phyloP scores from a whole-genome alignment of 129 eudicot species.

The Escallonia herrerae region DNA sequence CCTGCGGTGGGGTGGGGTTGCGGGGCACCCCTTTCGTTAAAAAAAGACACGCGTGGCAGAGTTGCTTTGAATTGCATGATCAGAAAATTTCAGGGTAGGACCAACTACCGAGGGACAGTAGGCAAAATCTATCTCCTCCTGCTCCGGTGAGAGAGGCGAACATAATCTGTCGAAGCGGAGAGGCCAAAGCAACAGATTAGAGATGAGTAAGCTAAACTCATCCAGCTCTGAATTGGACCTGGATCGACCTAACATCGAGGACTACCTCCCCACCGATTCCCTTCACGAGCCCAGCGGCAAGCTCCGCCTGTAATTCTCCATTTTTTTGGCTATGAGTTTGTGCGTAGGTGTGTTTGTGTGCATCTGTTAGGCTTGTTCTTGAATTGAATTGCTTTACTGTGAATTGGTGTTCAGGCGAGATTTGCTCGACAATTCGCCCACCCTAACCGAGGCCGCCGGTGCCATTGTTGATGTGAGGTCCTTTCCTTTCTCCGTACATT shows the following conservation, averaged over 20 bases:
- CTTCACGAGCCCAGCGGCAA: constrained; percentile 58
- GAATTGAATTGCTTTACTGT: background rate
- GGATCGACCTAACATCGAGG: constrained; percentile 88
- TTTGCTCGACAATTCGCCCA: constrained; percentile 89
- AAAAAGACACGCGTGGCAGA: background rate
- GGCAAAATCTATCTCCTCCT: constrained; percentile 1
- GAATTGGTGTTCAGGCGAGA: constrained; percentile 46
- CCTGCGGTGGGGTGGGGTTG: background rate
- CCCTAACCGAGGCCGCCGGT: constrained; percentile 88
- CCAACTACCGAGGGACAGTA: background rate
- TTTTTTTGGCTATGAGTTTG: constrained; percentile 3
- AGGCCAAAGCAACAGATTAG: background rate
- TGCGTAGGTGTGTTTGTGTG: background rate
- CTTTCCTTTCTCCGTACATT: background rate
- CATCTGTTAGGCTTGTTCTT: background rate
- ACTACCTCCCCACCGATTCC: constrained; percentile 65
- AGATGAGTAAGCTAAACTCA: constrained; percentile 26
- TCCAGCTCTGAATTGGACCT: constrained; percentile 66
- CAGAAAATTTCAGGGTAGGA: background rate
- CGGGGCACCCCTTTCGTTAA: background rate
- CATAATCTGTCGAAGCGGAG: background rate
- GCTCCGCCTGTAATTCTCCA: constrained; percentile 51
- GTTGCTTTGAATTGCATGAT: constrained; percentile 17
- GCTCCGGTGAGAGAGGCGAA: background rate
- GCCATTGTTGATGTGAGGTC: constrained; percentile 79